Evolutionary conservation across 176 grass and related monocot genomes (phyloP), one percentile per base, ranked within the genome.

Genomic region (Carex scoparia): DNA sequence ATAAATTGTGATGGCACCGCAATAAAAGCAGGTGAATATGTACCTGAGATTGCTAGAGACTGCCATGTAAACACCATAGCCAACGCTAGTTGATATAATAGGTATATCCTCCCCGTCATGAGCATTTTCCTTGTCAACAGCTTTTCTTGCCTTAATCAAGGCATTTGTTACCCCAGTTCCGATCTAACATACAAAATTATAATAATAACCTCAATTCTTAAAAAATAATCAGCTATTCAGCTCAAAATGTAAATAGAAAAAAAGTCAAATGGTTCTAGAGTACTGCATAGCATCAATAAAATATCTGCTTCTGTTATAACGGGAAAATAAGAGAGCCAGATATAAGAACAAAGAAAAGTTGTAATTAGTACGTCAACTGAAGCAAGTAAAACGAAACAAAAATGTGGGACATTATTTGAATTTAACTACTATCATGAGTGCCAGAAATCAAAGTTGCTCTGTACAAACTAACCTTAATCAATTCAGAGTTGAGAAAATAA

Each of bases 31-130:
- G 68, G 15, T 19, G 68, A 71, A 79, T 53, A 23, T 18, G 78
- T 92, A 97, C 95, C 95, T 93, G 81, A 98, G 91, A 87, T 98
- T 98, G 88, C 95, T 98, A 71, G 95, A 98, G 87, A 94, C 44
- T 27, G 95, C 91, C 95, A 98, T 98, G 89, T 98, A 98, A 78
- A 98, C 84, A 86, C 95, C 95, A 89, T 98, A 98, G 9, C 90
- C 92, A 89, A 93, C 81, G 65, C 92, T 94, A 53, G 95, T 98
- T 67, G 86, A 85, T 70, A 97, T 5, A 64, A 98, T 88, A 55
- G 95, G 93, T 48, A 98, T 76, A 85, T 90, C 87, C 59, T 98
- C 91, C 19, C 76, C 83, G 92, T 98, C 95, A 65, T 69, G 87
- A 14, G 44, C 91, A 74, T 82, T 82, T 80, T 94, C 93, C 74